A percentile compares a stretch with the other conserved stretches of the same genome.
Conservation (phyloP, 768 basidiomycete genomes). For the Hericium erinaceus region DNA sequence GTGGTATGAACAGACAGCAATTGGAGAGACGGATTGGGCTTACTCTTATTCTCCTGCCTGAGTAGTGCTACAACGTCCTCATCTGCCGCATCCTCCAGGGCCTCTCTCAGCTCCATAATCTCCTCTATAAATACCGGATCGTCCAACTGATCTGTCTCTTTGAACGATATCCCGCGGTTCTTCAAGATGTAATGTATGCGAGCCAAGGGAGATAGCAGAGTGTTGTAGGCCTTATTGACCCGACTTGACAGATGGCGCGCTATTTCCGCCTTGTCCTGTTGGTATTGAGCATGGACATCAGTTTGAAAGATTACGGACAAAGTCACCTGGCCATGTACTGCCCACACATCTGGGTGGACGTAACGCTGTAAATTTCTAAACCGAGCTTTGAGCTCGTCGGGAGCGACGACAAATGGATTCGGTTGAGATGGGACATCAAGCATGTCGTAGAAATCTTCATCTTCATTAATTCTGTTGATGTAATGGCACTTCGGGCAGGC, state of each 20-base stretch:
- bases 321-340: slow-evolving; percentile 50
- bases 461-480: slow-evolving; percentile 48
- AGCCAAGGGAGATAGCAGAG: slow-evolving; percentile 59
- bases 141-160: slow-evolving; percentile 64
- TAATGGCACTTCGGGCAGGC: slow-evolving; percentile 68
- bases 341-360: slow-evolving; percentile 86
- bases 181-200: slow-evolving; percentile 78
- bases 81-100: slow-evolving; percentile 55
- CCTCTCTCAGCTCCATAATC: slow-evolving; percentile 73
- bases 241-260: slow-evolving; percentile 63
- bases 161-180: slow-evolving; percentile 44
- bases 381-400: slow-evolving; percentile 44
- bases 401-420: slow-evolving; percentile 67
- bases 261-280: slow-evolving; percentile 44
- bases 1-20: not conserved
- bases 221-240: slow-evolving; percentile 77
- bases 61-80: slow-evolving; percentile 41
- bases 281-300: not conserved
- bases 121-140: slow-evolving; percentile 65
- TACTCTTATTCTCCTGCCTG: slow-evolving; percentile 46
- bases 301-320: not conserved
- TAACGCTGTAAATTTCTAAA: slow-evolving; percentile 67
- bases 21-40: slow-evolving; percentile 12
- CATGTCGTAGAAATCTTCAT: slow-evolving; percentile 56
- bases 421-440: slow-evolving; percentile 52